Conservation (phyloP, 2,329 filamentous ascomycete species). For the Alternaria sp. region DNA sequence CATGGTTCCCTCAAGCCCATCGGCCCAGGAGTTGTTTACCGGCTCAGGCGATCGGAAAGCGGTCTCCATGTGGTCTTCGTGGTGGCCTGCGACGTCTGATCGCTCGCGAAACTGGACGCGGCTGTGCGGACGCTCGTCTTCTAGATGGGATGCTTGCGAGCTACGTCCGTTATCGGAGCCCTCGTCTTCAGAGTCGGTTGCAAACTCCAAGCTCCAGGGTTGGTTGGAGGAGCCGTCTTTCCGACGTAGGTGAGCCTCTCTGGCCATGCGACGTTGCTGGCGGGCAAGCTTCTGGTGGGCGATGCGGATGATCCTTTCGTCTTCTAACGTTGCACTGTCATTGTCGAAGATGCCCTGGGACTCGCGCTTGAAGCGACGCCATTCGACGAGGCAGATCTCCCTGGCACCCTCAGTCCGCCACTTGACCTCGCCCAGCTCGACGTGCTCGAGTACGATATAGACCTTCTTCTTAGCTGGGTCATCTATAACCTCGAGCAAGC, state of each 20-base stretch:
- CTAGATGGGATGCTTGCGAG: slow-evolving; percentile 31
- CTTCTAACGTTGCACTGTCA: slow-evolving; percentile 51
- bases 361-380: slow-evolving; percentile 77
- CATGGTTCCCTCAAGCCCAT: slow-evolving; percentile 77
- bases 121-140: slow-evolving; percentile 27
- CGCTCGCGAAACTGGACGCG: slow-evolving; percentile 28
- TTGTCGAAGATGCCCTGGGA: slow-evolving; percentile 57
- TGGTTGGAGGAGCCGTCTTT: slow-evolving; percentile 58
- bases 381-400: slow-evolving; percentile 83
- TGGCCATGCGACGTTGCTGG: slow-evolving; percentile 48
- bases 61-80: slow-evolving; percentile 44
- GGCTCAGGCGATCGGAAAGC: slow-evolving; percentile 38
- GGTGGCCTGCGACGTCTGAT: slow-evolving; percentile 20
- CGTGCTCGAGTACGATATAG: slow-evolving; percentile 95
- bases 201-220: slow-evolving; percentile 86
- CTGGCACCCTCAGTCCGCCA: slow-evolving; percentile 90
- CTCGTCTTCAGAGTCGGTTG: slow-evolving; percentile 65
- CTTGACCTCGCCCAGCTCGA: slow-evolving; percentile 89
- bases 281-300: slow-evolving; percentile 52
- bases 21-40: slow-evolving; percentile 30
- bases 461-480: slow-evolving; percentile 97
- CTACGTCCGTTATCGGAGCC: slow-evolving; percentile 37
- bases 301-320: slow-evolving; percentile 49
- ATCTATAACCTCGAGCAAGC: slow-evolving; percentile 94
- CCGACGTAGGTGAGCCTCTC: slow-evolving; percentile 45